phyloP scores from a whole-genome alignment of 2,329 filamentous ascomycete species.

The Cercospora zeae-maydis region DNA sequence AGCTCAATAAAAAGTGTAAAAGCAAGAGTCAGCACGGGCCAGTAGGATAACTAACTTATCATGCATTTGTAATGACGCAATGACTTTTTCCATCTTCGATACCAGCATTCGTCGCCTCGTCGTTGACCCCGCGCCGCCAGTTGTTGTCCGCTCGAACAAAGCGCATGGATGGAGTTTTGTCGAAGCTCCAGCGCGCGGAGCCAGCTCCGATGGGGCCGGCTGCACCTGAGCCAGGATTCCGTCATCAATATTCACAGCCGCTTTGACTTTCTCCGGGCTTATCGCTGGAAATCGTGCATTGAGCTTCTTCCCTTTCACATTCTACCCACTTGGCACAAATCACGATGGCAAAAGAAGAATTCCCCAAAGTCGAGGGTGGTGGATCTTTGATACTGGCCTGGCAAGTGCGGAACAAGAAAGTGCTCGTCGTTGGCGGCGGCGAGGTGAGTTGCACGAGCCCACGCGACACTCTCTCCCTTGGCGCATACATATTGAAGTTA shows the following conservation, averaged over 20 bases:
- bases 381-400: slow-evolving; percentile 93
- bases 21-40: neutral
- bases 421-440: slow-evolving; percentile 91
- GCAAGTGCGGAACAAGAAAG: slow-evolving; percentile 84
- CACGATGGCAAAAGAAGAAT: slow-evolving; percentile 38
- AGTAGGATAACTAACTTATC: neutral
- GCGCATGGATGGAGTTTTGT: no score
- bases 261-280: slow-evolving; percentile 6
- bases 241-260: neutral
- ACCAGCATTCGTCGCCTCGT: neutral
- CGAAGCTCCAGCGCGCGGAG: neutral
- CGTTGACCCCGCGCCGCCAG: neutral
- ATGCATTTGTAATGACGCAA: neutral
- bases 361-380: slow-evolving; percentile 79
- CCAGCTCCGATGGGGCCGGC: neutral
- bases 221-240: neutral
- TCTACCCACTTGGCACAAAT: neutral
- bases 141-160: neutral
- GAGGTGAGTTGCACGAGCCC: slow-evolving; percentile 59
- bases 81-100: neutral
- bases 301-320: neutral
- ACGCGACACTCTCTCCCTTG: neutral
- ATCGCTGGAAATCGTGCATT: neutral
- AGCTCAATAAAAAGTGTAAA: neutral
- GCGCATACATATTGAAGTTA: slow-evolving; percentile 12